Evolutionary conservation across 1,284 basidiomycete species (phyloP), one percentile per base, ranked within the genome.

Genomic region (Stygiomarasmius scandens): DNA sequence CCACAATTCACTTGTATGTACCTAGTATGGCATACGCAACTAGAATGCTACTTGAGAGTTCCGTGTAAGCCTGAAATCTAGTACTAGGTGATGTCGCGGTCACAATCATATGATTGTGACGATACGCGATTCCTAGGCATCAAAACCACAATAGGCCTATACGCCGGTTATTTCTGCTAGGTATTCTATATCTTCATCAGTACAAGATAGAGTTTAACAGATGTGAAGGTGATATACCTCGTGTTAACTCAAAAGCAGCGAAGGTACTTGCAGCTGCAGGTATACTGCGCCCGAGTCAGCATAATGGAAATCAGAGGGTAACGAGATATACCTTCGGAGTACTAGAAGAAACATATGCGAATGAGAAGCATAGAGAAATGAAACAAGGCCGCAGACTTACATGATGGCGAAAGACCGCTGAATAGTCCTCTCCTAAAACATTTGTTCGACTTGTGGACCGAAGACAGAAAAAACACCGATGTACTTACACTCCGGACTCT

Each of bases 251-350:
- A 71, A 91, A 98, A 0, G 90, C 92, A n/a, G 93, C 88, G 66
- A 98, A 97, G 0, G 95, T 97, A 59, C 89, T 88, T 24, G 87
- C 95, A 5, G 93, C 95, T 1, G 95, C 93, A 4, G 95, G 95
- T 63, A 95, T 92, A 69, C 92, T 90, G 44, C 63, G 50, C 52
- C 6, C 5, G 29, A 62, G 62, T 61, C 3, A 67, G 60, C 27
- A 46, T 2, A 2, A 20, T 60, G 52, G 45, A 63, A 49, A n/a
- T 65, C 24, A 34, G 27, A 54, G 45, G 23, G 23, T 45, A 46
- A 49, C 22, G 20, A 54, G 12, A 41, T n/a, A 49, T 64, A 84
- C 84, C 83, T 91, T 80, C 85, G 74, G 32, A 89, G 64, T 41
- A 89, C 80, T 83, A 48, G 34, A 23, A 56, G 38, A 29, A 51